Conservation (phyloP, 1,284 basidiomycete genomes). For the Apiotrichum mycotoxinovorans region DNA sequence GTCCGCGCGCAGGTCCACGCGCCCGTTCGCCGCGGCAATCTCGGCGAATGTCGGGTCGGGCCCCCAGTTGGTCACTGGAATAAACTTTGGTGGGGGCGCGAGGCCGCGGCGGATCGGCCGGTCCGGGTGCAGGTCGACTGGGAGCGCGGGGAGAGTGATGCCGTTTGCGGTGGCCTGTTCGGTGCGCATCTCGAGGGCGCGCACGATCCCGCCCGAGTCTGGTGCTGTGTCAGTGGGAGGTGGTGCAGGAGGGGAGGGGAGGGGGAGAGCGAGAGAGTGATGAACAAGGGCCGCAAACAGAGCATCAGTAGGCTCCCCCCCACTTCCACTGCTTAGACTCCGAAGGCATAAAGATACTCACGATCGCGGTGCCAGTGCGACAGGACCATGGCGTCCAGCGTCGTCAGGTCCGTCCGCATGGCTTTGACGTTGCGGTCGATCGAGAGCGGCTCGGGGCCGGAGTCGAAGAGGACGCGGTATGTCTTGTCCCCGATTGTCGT, state of each 20-base stretch:
- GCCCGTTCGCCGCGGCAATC: slow-evolving; percentile 59
- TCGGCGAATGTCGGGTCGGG: slow-evolving; percentile 67
- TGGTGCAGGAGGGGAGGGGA: no score
- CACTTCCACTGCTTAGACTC: no score
- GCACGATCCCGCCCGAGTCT: slow-evolving; percentile 59
- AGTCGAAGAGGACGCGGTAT: slow-evolving; percentile 68
- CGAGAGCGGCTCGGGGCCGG: slow-evolving; percentile 68
- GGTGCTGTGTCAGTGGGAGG: background rate
- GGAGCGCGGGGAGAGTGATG: slow-evolving; percentile 45
- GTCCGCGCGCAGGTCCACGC: slow-evolving; percentile 58
- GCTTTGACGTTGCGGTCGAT: slow-evolving; percentile 66
- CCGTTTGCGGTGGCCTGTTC: slow-evolving; percentile 5
- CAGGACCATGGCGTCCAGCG: slow-evolving; percentile 63
- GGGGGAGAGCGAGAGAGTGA: no score
- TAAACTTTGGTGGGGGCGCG: slow-evolving; percentile 59
- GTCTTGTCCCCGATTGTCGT: slow-evolving; percentile 50
- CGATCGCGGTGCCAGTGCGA: slow-evolving; percentile 81
- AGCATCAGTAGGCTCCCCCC: no score
- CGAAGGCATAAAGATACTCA: slow-evolving; percentile 14
- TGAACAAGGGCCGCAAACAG: no score
- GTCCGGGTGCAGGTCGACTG: slow-evolving; percentile 69
- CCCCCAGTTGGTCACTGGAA: slow-evolving; percentile 60
- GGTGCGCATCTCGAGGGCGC: slow-evolving; percentile 57
- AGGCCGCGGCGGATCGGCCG: slow-evolving; percentile 70
- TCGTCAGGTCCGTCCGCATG: slow-evolving; percentile 58